Conservation (phyloP, 2,329 filamentous ascomycete genomes). For the Neoscytalidium dimidiatum region DNA sequence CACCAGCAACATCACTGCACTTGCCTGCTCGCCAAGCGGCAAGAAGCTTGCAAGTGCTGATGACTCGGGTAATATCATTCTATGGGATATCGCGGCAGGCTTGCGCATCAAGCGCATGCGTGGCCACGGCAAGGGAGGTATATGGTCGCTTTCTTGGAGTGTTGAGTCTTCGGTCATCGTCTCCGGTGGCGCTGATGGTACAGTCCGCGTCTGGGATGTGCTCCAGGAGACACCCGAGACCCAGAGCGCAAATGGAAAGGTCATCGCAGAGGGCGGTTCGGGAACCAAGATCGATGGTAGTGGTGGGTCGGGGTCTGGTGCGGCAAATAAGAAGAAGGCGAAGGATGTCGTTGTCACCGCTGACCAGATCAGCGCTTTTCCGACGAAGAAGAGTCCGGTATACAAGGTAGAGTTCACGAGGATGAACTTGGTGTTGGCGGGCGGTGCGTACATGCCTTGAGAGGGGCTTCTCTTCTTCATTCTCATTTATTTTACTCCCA, state of each 20-base stretch:
- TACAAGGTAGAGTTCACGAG: slow-evolving; percentile 91
- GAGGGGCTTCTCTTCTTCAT: background rate
- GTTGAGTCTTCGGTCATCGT: slow-evolving; percentile 89
- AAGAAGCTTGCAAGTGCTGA: slow-evolving; percentile 91
- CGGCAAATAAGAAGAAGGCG: slow-evolving; percentile 62
- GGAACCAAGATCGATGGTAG: slow-evolving; percentile 50
- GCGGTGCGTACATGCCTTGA: slow-evolving; percentile 65
- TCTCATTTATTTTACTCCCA: background rate
- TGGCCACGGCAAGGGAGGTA: slow-evolving; percentile 89
- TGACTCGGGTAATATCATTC: slow-evolving; percentile 81
- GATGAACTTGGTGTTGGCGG: slow-evolving; percentile 91
- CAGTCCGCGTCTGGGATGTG: slow-evolving; percentile 93
- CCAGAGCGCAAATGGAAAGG: slow-evolving; percentile 59
- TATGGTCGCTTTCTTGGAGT: slow-evolving; percentile 91
- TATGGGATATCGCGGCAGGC: slow-evolving; percentile 92
- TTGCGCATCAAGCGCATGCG: slow-evolving; percentile 87
- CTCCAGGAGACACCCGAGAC: slow-evolving; percentile 63
- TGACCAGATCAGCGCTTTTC: slow-evolving; percentile 92
- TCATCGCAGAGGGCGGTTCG: slow-evolving; percentile 51
- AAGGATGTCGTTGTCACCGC: slow-evolving; percentile 90
- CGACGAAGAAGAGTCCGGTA: slow-evolving; percentile 94
- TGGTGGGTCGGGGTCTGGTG: slow-evolving; percentile 32
- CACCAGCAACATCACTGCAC: slow-evolving; percentile 78
- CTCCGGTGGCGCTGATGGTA: slow-evolving; percentile 88
- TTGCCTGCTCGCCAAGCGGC: slow-evolving; percentile 85